phyloP scores from a whole-genome alignment of 352 stramenopile species.

The Phytopythium montanum region DNA sequence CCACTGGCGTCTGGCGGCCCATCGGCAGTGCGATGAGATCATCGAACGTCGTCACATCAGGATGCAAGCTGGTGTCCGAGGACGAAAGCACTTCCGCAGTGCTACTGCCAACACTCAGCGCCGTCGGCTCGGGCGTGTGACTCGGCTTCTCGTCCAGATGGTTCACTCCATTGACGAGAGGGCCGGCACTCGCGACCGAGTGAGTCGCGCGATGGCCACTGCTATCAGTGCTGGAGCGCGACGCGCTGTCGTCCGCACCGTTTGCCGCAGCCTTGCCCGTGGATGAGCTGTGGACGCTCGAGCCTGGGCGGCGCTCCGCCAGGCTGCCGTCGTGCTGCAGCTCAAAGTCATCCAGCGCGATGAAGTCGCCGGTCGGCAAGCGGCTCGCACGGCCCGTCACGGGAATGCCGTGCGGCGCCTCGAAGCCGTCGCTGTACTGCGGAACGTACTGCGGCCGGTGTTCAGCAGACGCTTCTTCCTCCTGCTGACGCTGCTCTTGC shows the following conservation, averaged over 20 bases:
- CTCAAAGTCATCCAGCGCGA: constrained; percentile 51
- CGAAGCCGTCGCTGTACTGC: background rate
- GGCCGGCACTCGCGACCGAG: background rate
- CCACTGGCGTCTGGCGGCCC: constrained; percentile 17
- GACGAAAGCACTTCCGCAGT: background rate
- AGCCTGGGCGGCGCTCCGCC: constrained; percentile 13
- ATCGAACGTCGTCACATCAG: constrained; percentile 3
- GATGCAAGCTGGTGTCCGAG: background rate
- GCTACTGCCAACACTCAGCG: background rate
- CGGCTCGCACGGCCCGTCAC: background rate
- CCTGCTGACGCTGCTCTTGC: constrained; percentile 1
- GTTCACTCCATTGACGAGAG: background rate
- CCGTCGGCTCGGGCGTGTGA: background rate
- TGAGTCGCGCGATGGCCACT: background rate
- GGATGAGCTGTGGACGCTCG: constrained; percentile 25
- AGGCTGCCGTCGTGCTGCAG: constrained; percentile 32
- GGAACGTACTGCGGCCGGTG: background rate
- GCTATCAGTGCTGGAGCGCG: background rate
- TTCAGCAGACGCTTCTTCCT: background rate
- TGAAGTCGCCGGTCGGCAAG: constrained; percentile 28
- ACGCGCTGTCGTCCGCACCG: background rate
- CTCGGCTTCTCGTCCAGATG: background rate
- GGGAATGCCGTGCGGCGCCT: constrained; percentile 1
- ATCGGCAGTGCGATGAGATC: constrained; percentile 17
- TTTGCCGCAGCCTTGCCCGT: constrained; percentile 7